These are phyloP conservation scores for Penicillium janthinellum DNA, from an alignment of 2,329 filamentous ascomycete species.

Conservation along the genomic window DNA sequence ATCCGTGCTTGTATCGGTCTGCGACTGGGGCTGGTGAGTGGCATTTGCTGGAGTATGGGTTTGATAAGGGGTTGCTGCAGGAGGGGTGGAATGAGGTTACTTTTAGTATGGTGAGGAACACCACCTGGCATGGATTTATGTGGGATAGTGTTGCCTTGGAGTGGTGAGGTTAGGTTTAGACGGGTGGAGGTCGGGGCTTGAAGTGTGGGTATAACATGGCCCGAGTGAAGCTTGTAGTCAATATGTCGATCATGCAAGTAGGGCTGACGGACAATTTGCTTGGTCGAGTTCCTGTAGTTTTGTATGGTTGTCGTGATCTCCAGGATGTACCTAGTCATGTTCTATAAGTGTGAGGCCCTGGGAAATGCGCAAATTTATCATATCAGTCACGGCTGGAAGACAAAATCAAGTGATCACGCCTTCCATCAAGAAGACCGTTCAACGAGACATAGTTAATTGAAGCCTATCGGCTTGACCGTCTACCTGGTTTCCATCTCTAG, in stretches of 20 bases:
- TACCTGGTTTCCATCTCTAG: no score
- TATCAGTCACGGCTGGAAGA: no score
- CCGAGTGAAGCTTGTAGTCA: background rate
- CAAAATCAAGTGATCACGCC: no score
- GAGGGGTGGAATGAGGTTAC: constrained; percentile 41
- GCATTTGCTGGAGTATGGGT: constrained; percentile 48
- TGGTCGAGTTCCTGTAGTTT: background rate
- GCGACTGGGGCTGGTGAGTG: constrained; percentile 53
- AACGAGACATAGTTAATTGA: no score
- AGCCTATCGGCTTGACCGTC: no score
- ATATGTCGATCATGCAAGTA: background rate
- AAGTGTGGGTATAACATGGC: background rate
- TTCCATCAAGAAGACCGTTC: no score
- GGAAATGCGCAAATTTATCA: no score
- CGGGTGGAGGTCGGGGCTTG: background rate
- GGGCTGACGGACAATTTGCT: background rate
- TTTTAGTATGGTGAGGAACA: constrained; percentile 39
- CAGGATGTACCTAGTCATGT: no score
- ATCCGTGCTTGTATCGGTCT: constrained; percentile 53
- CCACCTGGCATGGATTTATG: constrained; percentile 45
- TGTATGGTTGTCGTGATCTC: background rate
- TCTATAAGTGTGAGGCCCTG: no score
- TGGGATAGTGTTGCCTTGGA: constrained; percentile 48
- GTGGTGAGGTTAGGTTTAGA: constrained; percentile 10
- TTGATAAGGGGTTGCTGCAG: constrained; percentile 34